Conservation (phyloP, 352 stramenopile genomes). For the Phytopythium sindhum region DNA sequence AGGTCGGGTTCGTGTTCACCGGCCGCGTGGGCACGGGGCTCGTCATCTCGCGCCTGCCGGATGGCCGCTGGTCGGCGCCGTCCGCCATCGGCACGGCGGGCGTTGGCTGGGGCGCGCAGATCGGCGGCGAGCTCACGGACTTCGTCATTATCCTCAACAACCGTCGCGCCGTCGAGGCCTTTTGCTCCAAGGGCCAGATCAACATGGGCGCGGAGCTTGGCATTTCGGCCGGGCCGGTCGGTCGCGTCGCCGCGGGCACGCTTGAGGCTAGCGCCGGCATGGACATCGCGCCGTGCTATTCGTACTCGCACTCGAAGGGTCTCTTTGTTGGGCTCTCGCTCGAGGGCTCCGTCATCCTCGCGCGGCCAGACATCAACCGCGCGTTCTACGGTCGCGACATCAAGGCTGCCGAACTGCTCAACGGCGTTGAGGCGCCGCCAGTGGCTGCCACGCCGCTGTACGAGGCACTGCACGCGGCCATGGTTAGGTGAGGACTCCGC, state of each 20-base stretch:
- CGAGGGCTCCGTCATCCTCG: conserved; percentile 88
- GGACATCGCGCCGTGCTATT: conserved; percentile 88
- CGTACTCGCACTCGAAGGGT: conserved; percentile 90
- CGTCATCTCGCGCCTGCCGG: conserved; percentile 88
- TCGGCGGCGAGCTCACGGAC: conserved; percentile 92
- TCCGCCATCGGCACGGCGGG: conserved; percentile 92
- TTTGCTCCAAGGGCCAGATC: conserved; percentile 80
- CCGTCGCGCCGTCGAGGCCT: conserved; percentile 80
- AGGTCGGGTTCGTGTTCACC: conserved; percentile 87
- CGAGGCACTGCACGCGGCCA: conserved; percentile 66
- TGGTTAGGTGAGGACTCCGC: conserved; percentile 42
- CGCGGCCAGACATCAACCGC: conserved; percentile 88
- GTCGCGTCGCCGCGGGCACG: conserved; percentile 74
- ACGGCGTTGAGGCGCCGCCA: conserved; percentile 72
- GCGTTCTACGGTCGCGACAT: conserved; percentile 90
- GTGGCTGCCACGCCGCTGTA: conserved; percentile 83
- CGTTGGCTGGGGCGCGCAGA: conserved; percentile 87
- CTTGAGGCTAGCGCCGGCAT: conserved; percentile 72
- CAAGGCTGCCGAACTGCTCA: conserved; percentile 63
- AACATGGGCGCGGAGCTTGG: conserved; percentile 90
- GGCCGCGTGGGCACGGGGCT: conserved; percentile 90
- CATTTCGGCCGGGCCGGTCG: conserved; percentile 87
- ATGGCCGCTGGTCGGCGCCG: conserved; percentile 94
- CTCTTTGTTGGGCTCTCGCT: conserved; percentile 89
- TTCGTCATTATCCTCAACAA: conserved; percentile 95